Conservation (phyloP, 768 basidiomycete genomes). For the Amylocystis lapponica region DNA sequence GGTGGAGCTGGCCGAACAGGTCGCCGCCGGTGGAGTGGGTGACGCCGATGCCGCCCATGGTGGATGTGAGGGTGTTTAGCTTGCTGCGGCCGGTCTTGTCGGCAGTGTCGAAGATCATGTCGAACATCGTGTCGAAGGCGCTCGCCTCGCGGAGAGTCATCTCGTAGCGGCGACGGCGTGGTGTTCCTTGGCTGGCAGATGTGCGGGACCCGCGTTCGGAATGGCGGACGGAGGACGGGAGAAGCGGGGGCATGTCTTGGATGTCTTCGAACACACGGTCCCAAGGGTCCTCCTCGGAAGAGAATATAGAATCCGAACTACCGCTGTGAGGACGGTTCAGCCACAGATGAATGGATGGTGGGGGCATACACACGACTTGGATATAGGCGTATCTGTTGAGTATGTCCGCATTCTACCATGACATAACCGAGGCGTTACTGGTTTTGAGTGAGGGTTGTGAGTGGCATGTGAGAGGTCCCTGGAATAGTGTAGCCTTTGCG, state of each 20-base stretch:
- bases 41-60: constrained; percentile 17
- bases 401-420: no score
- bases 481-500: no score
- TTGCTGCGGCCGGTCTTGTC: constrained; percentile 3
- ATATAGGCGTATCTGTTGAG: no score
- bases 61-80: constrained; percentile 1
- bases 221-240: constrained; percentile 15
- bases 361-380: no score
- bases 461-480: no score
- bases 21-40: constrained; percentile 31
- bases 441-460: no score
- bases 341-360: no score
- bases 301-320: constrained; percentile 27
- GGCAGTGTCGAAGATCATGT: constrained; percentile 46
- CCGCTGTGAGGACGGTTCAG: no score
- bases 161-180: constrained; percentile 38
- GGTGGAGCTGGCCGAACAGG: constrained; percentile 50
- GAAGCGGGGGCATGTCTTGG: constrained; percentile 24
- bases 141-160: constrained; percentile 65
- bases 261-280: constrained; percentile 49
- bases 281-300: constrained; percentile 34
- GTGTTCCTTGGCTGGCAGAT: background rate
- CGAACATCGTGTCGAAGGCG: constrained; percentile 70
- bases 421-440: no score
- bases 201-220: background rate